Evolutionary conservation across 1,284 basidiomycete genomes (phyloP), one percentile per base, ranked within the genome.

Genomic region (Sporisorium scitamineum): DNA sequence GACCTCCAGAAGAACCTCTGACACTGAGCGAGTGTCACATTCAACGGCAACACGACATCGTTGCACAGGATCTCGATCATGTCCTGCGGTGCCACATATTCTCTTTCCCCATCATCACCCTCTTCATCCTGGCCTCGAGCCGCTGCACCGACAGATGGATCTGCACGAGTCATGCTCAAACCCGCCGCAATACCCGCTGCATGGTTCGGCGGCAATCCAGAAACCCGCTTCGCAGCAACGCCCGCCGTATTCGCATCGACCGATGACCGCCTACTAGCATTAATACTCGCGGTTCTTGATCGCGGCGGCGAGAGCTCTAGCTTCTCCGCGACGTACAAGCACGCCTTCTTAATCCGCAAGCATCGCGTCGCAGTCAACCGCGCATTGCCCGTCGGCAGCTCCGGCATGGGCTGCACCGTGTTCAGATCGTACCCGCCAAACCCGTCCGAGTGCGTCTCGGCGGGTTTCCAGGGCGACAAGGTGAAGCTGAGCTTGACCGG

Each of bases 21-120:
- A 32, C 75, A 73, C 59, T 81, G 79, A 0, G 92, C 95, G 34
- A 98, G 89, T 14, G 93, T 96, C 90, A 95, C 93, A 65, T 92
- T 90, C 29, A 92, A 87, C 27, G 94, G 92, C 31, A 98, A 88
- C 13, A 93, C 87, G 32, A 89, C 87, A 74, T 93, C 92, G 80
- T 93, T 94, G 86, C 94, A 97, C 39, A 96, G 85, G 47, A 98
- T 90, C 87, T 98, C 94, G 83, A 95, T 92, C 44, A 89, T 80
- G 48, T 95, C 92, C 79, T 95, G 93, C 2, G 92, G 90, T 11
- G 80, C 59, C 54, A 61, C 29, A 1, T 29, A 16, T 54, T 20
- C 45, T 22, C 24, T 6, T 24, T 10, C 13, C 13, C 14, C 13
- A 9, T 29, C 50, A 11, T 26, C 22, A 8, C 26, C 53, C 7